Evolutionary conservation across 2,329 filamentous ascomycete genomes (phyloP).

Genomic region (Pseudogymnoascus sp.): DNA sequence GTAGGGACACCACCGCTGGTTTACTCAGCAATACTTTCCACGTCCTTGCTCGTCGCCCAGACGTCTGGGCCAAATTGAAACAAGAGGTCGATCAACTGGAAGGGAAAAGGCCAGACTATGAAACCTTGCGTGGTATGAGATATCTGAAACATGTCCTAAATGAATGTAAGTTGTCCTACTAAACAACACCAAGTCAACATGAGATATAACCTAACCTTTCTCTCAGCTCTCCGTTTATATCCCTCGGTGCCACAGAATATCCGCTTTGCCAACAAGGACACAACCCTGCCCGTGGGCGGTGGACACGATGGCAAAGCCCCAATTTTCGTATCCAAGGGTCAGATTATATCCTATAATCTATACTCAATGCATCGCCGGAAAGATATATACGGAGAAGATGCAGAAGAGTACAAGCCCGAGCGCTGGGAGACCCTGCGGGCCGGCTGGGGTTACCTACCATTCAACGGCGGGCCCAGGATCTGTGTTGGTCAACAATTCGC

Average conservation of each 20-base stretch:
- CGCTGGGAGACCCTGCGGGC: constrained; percentile 31
- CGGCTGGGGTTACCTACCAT: constrained; percentile 32
- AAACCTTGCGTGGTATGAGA: constrained; percentile 20
- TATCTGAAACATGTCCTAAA: constrained; percentile 25
- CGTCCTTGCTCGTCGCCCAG: constrained; percentile 32
- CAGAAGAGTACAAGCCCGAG: constrained; percentile 28
- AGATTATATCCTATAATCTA: constrained; percentile 19
- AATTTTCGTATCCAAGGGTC: constrained; percentile 26
- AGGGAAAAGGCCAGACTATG: constrained; percentile 19
- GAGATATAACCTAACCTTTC: constrained; percentile 35
- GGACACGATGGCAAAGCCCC: constrained; percentile 27
- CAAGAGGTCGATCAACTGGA: constrained; percentile 23
- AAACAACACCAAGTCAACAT: neutral
- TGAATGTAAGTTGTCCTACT: constrained; percentile 14
- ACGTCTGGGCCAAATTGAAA: constrained; percentile 36
- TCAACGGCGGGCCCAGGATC: constrained; percentile 30
- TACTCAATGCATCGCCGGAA: constrained; percentile 25
- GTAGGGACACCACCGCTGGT: constrained; percentile 49
- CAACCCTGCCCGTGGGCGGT: constrained; percentile 23
- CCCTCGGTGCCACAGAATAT: constrained; percentile 46
- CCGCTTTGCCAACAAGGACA: constrained; percentile 39
- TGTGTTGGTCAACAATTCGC: constrained; percentile 32
- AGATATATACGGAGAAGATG: constrained; percentile 28
- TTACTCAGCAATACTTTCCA: constrained; percentile 42
- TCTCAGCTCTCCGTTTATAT: constrained; percentile 39